These are phyloP conservation scores for Pseudoperonospora humuli DNA, from an alignment of 352 stramenopile species.

Conservation along the genomic window DNA sequence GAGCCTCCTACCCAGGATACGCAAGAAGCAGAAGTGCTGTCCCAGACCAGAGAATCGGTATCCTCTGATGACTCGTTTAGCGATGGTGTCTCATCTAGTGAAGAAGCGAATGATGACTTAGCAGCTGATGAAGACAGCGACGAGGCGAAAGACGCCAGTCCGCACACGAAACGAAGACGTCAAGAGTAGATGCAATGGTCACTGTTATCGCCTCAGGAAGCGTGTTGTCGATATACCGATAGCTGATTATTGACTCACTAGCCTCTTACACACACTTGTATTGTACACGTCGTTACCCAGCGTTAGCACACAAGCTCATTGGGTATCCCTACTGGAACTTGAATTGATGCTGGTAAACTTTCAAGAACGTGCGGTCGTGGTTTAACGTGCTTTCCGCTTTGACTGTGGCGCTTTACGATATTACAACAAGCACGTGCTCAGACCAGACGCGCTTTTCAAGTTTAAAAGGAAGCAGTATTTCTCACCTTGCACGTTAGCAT, in stretches of 20 bases:
- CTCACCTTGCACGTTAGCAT: constrained; percentile 51
- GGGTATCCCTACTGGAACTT: constrained; percentile 19
- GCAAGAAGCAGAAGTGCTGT: constrained; percentile 4
- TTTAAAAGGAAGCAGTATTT: too few relatives aligned
- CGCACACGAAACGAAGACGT: constrained; percentile 23
- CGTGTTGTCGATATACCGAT: background rate
- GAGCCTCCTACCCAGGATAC: constrained; percentile 14
- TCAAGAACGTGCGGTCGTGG: constrained; percentile 47
- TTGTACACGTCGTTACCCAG: background rate
- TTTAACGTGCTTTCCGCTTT: constrained; percentile 48
- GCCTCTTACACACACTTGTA: background rate
- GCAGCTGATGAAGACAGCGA: constrained; percentile 1
- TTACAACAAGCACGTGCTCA: background rate
- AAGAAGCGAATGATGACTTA: constrained; percentile 20
- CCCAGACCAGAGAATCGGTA: constrained; percentile 7
- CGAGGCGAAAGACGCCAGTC: constrained; percentile 1
- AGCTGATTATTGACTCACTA: background rate
- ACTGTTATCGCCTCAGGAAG: background rate
- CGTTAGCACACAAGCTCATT: constrained; percentile 1
- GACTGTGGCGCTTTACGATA: constrained; percentile 25
- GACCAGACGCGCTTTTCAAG: too few relatives aligned
- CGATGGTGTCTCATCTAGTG: constrained; percentile 35
- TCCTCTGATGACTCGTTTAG: constrained; percentile 39
- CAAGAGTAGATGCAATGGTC: constrained; percentile 12
- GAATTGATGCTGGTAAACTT: constrained; percentile 34